Conservation (phyloP, 192 early-diverging fungal genomes). For the Paraglomus occultum region DNA sequence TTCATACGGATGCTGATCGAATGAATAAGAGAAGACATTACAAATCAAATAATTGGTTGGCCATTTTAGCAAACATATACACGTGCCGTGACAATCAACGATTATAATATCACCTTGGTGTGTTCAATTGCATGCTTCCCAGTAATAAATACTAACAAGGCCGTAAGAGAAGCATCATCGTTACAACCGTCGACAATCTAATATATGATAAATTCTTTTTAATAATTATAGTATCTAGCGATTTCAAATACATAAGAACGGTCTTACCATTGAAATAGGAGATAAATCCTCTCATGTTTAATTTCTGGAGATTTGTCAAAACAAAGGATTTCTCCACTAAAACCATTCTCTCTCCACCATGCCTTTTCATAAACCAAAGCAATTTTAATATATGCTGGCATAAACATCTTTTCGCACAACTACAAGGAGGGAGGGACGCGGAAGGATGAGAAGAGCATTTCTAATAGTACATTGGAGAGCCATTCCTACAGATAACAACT, state of each 20-base stretch:
- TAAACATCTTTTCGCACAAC: constrained; percentile 30
- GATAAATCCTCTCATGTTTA: constrained; percentile 6
- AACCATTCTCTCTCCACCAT: constrained; percentile 27
- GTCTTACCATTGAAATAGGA: constrained; percentile 27
- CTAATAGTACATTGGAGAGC: not conserved
- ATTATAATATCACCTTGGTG: not conserved
- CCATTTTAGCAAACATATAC: not conserved
- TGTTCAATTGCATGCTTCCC: constrained; percentile 26
- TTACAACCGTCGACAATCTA: constrained; percentile 22
- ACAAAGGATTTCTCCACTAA: constrained; percentile 3
- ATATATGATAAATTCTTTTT: not conserved
- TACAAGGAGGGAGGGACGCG: not conserved
- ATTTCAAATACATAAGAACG: not conserved
- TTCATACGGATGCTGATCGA: not conserved
- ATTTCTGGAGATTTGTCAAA: not conserved
- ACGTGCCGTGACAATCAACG: not conserved
- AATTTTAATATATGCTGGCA: constrained; percentile 17
- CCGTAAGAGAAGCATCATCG: constrained; percentile 12
- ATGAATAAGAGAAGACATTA: not conserved
- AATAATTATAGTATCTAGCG: not conserved
- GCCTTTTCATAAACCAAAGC: constrained; percentile 22
- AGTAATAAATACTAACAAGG: constrained; percentile 18
- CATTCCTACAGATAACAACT: not conserved
- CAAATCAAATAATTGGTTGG: not conserved
- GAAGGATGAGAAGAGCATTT: not conserved